phyloP scores from a whole-genome alignment of 805 yeast species.

The Candida peoriensis region DNA sequence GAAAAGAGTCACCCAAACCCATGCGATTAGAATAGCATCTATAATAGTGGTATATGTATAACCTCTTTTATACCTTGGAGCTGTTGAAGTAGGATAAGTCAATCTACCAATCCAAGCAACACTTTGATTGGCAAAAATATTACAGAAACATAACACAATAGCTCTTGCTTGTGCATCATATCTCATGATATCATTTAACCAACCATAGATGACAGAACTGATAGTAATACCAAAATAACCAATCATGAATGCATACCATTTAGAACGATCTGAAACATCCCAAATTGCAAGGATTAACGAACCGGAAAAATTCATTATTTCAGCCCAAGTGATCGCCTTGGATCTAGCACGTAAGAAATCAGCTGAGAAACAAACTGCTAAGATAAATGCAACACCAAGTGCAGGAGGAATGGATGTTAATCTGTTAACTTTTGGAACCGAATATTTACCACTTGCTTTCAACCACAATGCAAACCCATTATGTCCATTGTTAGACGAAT shows the following conservation, averaged over 20 bases:
- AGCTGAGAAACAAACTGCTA: slow-evolving; percentile 8
- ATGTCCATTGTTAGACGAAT: slow-evolving; percentile 40
- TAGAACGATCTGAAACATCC: slow-evolving; percentile 43
- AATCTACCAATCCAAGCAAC: slow-evolving; percentile 42
- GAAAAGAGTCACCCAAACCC: slow-evolving; percentile 11
- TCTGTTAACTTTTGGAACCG: slow-evolving; percentile 34
- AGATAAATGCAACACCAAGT: slow-evolving; percentile 14
- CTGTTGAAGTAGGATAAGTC: slow-evolving; percentile 36
- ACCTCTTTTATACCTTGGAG: slow-evolving; percentile 53
- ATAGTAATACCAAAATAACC: slow-evolving; percentile 2
- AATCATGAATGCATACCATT: slow-evolving; percentile 49
- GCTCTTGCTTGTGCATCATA: slow-evolving; percentile 49
- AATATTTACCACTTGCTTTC: slow-evolving; percentile 33
- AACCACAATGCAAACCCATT: slow-evolving; percentile 44
- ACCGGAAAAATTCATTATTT: slow-evolving; percentile 39
- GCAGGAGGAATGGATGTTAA: slow-evolving; percentile 25
- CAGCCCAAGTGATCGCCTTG: slow-evolving; percentile 38
- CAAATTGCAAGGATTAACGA: slow-evolving; percentile 43
- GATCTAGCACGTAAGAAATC: slow-evolving; percentile 38
- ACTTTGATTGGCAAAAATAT: slow-evolving; percentile 48
- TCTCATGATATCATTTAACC: slow-evolving; percentile 55
- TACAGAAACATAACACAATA: slow-evolving; percentile 35
- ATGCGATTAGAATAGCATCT: slow-evolving; percentile 17
- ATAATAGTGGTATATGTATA: slow-evolving; percentile 31
- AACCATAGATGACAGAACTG: slow-evolving; percentile 33